phyloP scores from a whole-genome alignment of 1,284 basidiomycete species.

The Fomitopsis palustris region DNA sequence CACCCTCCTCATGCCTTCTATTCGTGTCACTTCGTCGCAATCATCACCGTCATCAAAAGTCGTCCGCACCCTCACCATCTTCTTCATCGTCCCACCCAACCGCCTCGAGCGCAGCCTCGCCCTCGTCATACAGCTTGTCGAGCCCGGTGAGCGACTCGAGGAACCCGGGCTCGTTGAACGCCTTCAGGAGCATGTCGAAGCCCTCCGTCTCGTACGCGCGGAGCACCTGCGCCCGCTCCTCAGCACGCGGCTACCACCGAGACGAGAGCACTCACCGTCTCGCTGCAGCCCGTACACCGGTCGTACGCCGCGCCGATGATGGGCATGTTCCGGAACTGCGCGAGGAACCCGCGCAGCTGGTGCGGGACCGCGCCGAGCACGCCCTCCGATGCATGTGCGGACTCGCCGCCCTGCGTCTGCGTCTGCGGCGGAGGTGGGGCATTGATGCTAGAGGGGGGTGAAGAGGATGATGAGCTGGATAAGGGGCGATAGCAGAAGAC shows the following conservation, averaged over 20 bases:
- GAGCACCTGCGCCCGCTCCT: constrained; percentile 51
- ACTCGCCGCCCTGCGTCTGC: constrained; percentile 28
- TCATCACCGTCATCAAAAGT: constrained; percentile 12
- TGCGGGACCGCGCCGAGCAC: constrained; percentile 89
- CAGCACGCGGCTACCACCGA: not conserved
- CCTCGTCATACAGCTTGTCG: constrained; percentile 79
- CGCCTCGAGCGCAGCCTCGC: constrained; percentile 69
- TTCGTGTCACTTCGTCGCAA: not conserved
- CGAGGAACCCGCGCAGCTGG: constrained; percentile 88
- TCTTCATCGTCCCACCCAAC: constrained; percentile 79
- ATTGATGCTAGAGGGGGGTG: constrained; percentile 43
- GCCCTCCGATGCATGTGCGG: constrained; percentile 39
- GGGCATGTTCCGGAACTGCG: constrained; percentile 80
- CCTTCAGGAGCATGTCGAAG: constrained; percentile 76
- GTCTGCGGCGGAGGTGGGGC: constrained; percentile 67
- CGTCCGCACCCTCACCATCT: constrained; percentile 52
- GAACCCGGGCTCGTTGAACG: constrained; percentile 83
- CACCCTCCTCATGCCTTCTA: not conserved
- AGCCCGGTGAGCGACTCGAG: constrained; percentile 84
- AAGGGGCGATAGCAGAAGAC: constrained; percentile 18
- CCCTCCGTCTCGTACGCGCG: constrained; percentile 74
- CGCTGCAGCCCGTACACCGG: constrained; percentile 88
- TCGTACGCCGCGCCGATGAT: constrained; percentile 87
- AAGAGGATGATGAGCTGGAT: not conserved
- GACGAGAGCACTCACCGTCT: constrained; percentile 47